Percentiles rank a stretch among this genome's conserved stretches.
phyloP scores from a whole-genome alignment of 108 stramenopile genomes.

The Pseudonitzschia multistriata region DNA sequence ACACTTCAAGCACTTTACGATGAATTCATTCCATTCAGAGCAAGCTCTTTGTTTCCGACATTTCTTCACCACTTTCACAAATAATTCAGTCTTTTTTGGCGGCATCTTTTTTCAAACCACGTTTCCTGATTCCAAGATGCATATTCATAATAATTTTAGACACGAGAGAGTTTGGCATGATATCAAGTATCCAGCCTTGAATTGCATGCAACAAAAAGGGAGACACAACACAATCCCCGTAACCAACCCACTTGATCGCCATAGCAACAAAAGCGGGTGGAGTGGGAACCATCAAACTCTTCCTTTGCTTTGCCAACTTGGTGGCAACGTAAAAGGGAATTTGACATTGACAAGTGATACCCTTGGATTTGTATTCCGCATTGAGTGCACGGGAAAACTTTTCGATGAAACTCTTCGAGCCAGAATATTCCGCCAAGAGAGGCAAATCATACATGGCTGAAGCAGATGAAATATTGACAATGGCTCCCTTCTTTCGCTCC shows the following conservation, averaged over 20 bases:
- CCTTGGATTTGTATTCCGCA: conserved; percentile 83
- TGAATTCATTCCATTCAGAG: neutral
- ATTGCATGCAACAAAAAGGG: conserved; percentile 94
- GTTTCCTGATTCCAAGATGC: conserved; percentile 90
- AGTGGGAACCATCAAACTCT: conserved; percentile 84
- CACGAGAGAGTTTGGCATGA: conserved; percentile 69
- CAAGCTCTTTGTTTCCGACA: conserved; percentile 10
- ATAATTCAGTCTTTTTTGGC: conserved; percentile 46
- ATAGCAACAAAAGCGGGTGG: conserved; percentile 80
- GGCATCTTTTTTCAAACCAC: conserved; percentile 91
- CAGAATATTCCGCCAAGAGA: conserved; percentile 93
- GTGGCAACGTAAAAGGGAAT: conserved; percentile 97
- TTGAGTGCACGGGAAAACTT: conserved; percentile 91
- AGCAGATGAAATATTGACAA: conserved; percentile 95
- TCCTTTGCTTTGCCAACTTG: conserved; percentile 96
- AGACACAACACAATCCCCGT: conserved; percentile 69
- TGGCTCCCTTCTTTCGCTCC: conserved; percentile 82
- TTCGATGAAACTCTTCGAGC: conserved; percentile 94
- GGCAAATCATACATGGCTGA: conserved; percentile 92
- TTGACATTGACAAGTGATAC: conserved; percentile 95
- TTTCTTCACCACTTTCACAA: neutral
- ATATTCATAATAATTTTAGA: conserved; percentile 72
- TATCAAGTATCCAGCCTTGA: conserved; percentile 84
- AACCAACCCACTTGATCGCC: conserved; percentile 85
- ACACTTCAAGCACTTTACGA: too few species aligned